Conservation (phyloP, 2,329 filamentous ascomycete species). For the Talaromyces rugulosus region DNA sequence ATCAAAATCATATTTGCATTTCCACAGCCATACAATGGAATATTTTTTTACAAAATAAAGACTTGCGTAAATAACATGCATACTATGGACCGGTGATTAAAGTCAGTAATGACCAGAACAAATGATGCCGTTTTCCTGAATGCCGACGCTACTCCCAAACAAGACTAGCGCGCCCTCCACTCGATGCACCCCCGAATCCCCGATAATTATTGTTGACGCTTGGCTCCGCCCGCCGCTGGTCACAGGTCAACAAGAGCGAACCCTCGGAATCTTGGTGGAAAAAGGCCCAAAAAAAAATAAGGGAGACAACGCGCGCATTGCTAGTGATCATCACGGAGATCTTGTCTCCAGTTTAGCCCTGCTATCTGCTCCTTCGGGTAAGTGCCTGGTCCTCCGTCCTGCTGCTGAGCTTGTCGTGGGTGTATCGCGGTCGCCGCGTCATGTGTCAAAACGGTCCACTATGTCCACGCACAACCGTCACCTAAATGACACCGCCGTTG, state of each 20-base stretch:
- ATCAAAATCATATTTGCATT: no score
- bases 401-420: neutral
- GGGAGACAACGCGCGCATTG: neutral
- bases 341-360: neutral
- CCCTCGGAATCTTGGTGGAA: neutral
- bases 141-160: neutral
- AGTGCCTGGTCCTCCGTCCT: neutral
- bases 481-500: slow-evolving; percentile 21
- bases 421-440: neutral
- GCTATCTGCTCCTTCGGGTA: neutral
- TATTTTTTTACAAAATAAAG: no score
- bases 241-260: neutral
- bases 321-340: neutral
- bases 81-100: no score
- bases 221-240: neutral
- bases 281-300: neutral
- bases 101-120: no score
- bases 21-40: no score
- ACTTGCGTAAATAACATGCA: no score
- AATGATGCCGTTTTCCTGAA: neutral
- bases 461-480: slow-evolving; percentile 35
- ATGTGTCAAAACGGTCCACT: slow-evolving; percentile 15
- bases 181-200: neutral
- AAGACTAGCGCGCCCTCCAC: neutral
- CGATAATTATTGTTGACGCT: neutral